A percentile compares a stretch with the other conserved stretches of the same genome.
These are phyloP conservation scores for Xerocomellus amylosporus DNA, from an alignment of 768 basidiomycete genomes.

Conservation along the genomic window DNA sequence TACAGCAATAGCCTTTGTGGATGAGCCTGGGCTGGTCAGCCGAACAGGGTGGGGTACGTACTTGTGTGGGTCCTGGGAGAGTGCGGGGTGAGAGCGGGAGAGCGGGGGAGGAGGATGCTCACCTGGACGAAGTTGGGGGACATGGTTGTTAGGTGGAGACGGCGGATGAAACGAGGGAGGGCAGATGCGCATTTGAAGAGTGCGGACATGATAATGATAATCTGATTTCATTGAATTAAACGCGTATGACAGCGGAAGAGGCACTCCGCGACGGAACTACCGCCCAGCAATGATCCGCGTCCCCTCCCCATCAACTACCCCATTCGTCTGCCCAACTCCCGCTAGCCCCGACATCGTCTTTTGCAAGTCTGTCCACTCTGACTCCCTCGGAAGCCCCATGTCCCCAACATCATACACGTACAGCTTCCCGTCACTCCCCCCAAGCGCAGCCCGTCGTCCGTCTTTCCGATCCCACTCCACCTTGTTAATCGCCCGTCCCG, in stretches of 20 bases:
- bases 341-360: constrained; percentile 73
- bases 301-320: constrained; percentile 29
- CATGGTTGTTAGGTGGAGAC: constrained; percentile 10
- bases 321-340: constrained; percentile 47
- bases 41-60: constrained; percentile 27
- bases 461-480: constrained; percentile 93
- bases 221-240: not conserved
- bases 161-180: not conserved
- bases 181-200: constrained; percentile 1
- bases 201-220: not conserved
- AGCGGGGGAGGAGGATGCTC: not conserved
- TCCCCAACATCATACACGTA: constrained; percentile 97
- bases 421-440: constrained; percentile 87
- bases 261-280: constrained; percentile 23
- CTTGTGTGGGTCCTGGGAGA: constrained; percentile 45
- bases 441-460: constrained; percentile 84
- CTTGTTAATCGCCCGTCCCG: constrained; percentile 89
- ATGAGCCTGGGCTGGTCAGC: constrained; percentile 24
- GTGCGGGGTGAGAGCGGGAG: not conserved
- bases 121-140: constrained; percentile 21
- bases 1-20: constrained; percentile 51
- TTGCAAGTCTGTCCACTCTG: constrained; percentile 93
- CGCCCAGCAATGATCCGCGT: constrained; percentile 36
- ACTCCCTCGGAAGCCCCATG: constrained; percentile 81
- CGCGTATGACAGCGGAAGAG: not conserved